These are phyloP conservation scores for Prosopis cineraria DNA, from an alignment of 306 rosid species.

Conservation along the genomic window DNA sequence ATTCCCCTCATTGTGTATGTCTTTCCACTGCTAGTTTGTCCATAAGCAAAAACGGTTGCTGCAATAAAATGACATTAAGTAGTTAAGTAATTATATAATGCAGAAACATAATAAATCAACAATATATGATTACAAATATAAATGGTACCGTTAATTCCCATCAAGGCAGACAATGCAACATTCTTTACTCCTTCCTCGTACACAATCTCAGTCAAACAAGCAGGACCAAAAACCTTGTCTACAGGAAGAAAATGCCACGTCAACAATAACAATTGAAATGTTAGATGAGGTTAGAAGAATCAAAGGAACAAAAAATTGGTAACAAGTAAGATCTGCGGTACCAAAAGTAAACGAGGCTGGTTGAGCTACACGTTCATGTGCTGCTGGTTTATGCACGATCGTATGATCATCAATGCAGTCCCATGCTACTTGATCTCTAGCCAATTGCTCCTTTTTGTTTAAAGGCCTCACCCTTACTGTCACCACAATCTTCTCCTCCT, in stretches of 20 bases:
- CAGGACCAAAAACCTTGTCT: conserved; percentile 94
- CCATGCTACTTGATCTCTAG: conserved; percentile 97
- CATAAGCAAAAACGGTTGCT: conserved; percentile 98
- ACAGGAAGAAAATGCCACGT: conserved; percentile 31
- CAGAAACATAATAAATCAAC: not conserved
- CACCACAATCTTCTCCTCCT: conserved; percentile 95
- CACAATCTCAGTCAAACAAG: conserved; percentile 69
- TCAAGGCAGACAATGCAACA: conserved; percentile 86
- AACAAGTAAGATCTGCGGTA: conserved; percentile 31
- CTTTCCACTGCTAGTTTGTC: conserved; percentile 99
- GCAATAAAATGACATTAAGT: conserved; percentile 35
- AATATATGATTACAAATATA: conserved; percentile 9
- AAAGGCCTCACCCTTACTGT: conserved; percentile 92
- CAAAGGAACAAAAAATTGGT: conserved; percentile 2
- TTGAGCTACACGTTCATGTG: conserved; percentile 72
- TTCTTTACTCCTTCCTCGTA: conserved; percentile 97
- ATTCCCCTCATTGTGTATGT: conserved; percentile 99
- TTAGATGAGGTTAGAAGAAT: not conserved
- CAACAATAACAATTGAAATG: conserved; percentile 18
- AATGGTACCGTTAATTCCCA: conserved; percentile 88
- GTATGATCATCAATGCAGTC: conserved; percentile 81
- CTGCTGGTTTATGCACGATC: conserved; percentile 65
- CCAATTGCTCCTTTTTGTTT: conserved; percentile 82
- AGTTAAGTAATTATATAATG: conserved; percentile 7
- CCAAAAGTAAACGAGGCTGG: conserved; percentile 82